Evolutionary conservation across 768 basidiomycete genomes (phyloP), one percentile per base, ranked within the genome.

Genomic region (Albatrellus ellisii): DNA sequence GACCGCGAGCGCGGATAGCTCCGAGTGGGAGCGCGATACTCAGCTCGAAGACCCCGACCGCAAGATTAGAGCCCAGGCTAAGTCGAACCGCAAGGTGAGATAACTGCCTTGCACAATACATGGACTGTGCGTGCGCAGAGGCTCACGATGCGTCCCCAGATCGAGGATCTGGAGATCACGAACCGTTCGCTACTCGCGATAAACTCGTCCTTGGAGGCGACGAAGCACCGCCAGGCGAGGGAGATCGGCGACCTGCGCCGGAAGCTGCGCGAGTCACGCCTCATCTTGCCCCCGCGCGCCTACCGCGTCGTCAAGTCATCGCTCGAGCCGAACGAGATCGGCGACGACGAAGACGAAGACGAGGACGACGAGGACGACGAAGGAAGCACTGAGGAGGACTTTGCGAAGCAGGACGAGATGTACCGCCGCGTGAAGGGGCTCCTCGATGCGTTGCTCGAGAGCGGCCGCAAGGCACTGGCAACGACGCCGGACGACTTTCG

Each of bases 141-240:
- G 31, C 24, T 28, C 18, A 33, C 14, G 45, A 7, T 28, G n/a
- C 14, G 6, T 9, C 24, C 20, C 12, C 46, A 94, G 90, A 92
- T 94, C 44, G 85, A 83, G 10, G 89, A 94, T 62, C 67, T 94
- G 9, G 86, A 92, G 60, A 94, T 94, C 54, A 81, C 86, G 5
- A 92, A 89, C 58, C 70, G 74, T 26, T 94, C 89, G 1, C 69
- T 94, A 14, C 68, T 92, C 35, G 75, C 77, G 2, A 89, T 94
- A 62, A 94, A 92, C 54, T 65, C 79, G 2, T 72, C 81, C 14
- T 68, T 94, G 17, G 89, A 94, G 59, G 72, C 77, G 26, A 72
- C 75, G 26, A 89, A 87, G 60, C 73, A 81, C 49, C 72, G 70
- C 22, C 89, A 92, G 54, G 75, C 79, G 6, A 77, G 75, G 48